Evolutionary conservation across 768 basidiomycete genomes (phyloP).

Genomic region (Krasilnikovozyma curviuscula): DNA sequence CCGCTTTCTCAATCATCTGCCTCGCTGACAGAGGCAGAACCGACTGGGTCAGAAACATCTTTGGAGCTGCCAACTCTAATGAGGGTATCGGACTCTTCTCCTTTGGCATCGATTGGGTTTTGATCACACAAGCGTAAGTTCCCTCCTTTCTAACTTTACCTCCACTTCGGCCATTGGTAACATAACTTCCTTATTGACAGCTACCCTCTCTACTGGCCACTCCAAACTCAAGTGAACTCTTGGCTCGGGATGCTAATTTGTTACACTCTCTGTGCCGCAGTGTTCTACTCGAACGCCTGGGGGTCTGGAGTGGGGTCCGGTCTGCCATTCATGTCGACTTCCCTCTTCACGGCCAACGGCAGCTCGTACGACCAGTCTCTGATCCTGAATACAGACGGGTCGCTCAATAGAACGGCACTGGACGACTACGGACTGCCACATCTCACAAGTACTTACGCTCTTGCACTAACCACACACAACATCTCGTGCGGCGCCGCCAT

Average conservation of each 20-base stretch:
- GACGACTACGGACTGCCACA: conserved; percentile 20
- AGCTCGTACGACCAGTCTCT: conserved; percentile 33
- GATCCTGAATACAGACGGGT: conserved; percentile 35
- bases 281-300: conserved; percentile 37
- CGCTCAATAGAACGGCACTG: conserved; percentile 35
- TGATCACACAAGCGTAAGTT: conserved; percentile 42
- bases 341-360: conserved; percentile 34
- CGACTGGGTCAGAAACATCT: conserved; percentile 38
- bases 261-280: conserved; percentile 29
- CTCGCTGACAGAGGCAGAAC: conserved; percentile 36
- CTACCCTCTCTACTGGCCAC: conserved; percentile 38
- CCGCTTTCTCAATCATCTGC: conserved; percentile 43
- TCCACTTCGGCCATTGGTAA: too few relatives aligned
- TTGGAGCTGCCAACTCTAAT: conserved; percentile 39
- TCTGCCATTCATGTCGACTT: conserved; percentile 32
- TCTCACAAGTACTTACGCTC: conserved; percentile 35
- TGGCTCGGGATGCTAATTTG: conserved; percentile 34
- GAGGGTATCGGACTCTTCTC: conserved; percentile 42
- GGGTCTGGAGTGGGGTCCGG: conserved; percentile 32
- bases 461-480: conserved; percentile 37
- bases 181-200: too few relatives aligned
- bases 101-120: conserved; percentile 42
- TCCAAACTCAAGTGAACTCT: conserved; percentile 37
- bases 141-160: too few relatives aligned
- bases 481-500: conserved; percentile 35